A percentile compares a stretch with the other conserved stretches of the same genome.
phyloP scores from a whole-genome alignment of 495 filamentous ascomycete species.

The Hypoxylon trugodes region DNA sequence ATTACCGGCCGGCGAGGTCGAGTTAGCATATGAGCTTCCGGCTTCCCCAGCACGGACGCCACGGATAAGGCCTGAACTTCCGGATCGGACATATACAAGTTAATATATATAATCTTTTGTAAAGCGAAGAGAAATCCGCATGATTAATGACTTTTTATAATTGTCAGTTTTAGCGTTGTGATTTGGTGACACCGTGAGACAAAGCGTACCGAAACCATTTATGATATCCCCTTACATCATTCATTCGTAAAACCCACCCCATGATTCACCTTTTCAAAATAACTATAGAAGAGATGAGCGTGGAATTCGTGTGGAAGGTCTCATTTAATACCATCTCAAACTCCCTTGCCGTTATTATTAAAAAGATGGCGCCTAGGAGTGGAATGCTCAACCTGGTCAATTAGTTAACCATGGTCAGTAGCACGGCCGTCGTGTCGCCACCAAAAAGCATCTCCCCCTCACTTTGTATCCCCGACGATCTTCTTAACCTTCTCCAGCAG shows the following conservation, averaged over 20 bases:
- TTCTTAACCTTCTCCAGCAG: slow-evolving; percentile 82
- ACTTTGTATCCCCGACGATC: slow-evolving; percentile 60
- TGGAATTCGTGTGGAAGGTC: not conserved
- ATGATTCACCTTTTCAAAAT: not conserved
- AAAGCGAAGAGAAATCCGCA: not conserved
- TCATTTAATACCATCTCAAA: too few relatives aligned
- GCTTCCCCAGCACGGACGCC: slow-evolving; percentile 36
- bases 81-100: slow-evolving; percentile 38
- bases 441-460: not conserved
- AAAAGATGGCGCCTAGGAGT: not conserved
- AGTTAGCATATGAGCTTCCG: slow-evolving; percentile 42
- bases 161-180: slow-evolving; percentile 10
- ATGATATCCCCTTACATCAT: not conserved
- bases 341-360: not conserved
- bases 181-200: not conserved
- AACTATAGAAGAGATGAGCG: not conserved
- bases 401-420: not conserved
- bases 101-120: slow-evolving; percentile 32
- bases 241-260: too few relatives aligned
- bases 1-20: slow-evolving; percentile 31
- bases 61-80: slow-evolving; percentile 34
- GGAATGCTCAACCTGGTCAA: not conserved
- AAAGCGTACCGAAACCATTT: slow-evolving; percentile 6
- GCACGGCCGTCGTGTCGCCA: not conserved
- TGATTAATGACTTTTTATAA: slow-evolving; percentile 2